phyloP scores from a whole-genome alignment of 306 rosid species.

The Sphenostylis stenocarpa region DNA sequence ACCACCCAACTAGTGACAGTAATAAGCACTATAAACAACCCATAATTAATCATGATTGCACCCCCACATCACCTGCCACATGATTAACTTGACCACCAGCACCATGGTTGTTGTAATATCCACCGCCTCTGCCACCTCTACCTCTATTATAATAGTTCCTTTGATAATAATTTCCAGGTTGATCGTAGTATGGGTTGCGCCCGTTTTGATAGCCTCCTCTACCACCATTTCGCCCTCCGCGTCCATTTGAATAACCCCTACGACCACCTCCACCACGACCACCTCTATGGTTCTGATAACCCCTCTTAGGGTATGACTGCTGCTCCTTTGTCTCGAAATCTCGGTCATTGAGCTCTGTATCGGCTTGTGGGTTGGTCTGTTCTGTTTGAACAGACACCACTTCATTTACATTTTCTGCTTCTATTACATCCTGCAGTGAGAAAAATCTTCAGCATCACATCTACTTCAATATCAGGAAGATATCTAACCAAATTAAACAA shows the following conservation, averaged over 20 bases:
- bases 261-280: conserved; percentile 85
- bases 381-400: conserved; percentile 53
- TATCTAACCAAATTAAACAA: background rate
- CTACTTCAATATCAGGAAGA: conserved; percentile 9
- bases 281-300: conserved; percentile 82
- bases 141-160: conserved; percentile 69
- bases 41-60: conserved; percentile 51
- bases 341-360: conserved; percentile 49
- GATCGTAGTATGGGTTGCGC: conserved; percentile 75
- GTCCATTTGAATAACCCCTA: conserved; percentile 77
- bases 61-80: conserved; percentile 66
- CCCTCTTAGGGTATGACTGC: conserved; percentile 59
- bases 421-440: conserved; percentile 65
- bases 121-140: conserved; percentile 79
- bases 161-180: conserved; percentile 77
- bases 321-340: conserved; percentile 75
- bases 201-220: conserved; percentile 73
- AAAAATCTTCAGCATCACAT: conserved; percentile 3
- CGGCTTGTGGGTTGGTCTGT: conserved; percentile 47
- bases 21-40: conserved; percentile 46
- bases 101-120: conserved; percentile 53
- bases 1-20: conserved; percentile 47
- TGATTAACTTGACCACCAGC: conserved; percentile 55
- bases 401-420: conserved; percentile 49
- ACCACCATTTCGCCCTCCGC: conserved; percentile 70